Conservation (phyloP, 108 stramenopile species). For the Cyclotella atomus region DNA sequence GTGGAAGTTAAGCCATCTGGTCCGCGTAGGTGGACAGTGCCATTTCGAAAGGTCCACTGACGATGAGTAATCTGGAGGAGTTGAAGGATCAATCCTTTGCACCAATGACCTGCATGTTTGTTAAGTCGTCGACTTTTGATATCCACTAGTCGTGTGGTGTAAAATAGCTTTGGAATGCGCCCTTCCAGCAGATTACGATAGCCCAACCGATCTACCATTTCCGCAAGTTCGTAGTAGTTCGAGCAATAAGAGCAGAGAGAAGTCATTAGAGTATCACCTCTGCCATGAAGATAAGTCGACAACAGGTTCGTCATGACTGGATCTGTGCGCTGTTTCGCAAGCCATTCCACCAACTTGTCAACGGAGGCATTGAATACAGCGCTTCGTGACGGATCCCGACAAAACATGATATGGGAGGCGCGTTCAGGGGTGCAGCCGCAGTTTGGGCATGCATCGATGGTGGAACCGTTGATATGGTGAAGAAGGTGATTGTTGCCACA, state of each 20-base stretch:
- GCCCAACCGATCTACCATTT: not conserved
- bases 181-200: not conserved
- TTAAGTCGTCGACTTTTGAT: not conserved
- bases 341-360: not conserved
- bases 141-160: not conserved
- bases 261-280: not conserved
- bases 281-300: not conserved
- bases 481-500: not conserved
- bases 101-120: not conserved
- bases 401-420: not conserved
- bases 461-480: not conserved
- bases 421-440: not conserved
- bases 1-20: not conserved
- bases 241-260: not conserved
- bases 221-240: not conserved
- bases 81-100: not conserved
- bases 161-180: not conserved
- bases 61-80: too few relatives aligned
- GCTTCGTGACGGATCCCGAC: not conserved
- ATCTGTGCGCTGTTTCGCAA: not conserved
- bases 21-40: not conserved
- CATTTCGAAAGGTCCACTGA: too few relatives aligned
- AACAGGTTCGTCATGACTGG: not conserved
- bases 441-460: not conserved
- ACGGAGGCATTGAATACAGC: not conserved